A percentile compares a stretch with the other conserved stretches of the same genome.
Conservation (phyloP, 2,329 filamentous ascomycete species). For the Fusarium domesticum region DNA sequence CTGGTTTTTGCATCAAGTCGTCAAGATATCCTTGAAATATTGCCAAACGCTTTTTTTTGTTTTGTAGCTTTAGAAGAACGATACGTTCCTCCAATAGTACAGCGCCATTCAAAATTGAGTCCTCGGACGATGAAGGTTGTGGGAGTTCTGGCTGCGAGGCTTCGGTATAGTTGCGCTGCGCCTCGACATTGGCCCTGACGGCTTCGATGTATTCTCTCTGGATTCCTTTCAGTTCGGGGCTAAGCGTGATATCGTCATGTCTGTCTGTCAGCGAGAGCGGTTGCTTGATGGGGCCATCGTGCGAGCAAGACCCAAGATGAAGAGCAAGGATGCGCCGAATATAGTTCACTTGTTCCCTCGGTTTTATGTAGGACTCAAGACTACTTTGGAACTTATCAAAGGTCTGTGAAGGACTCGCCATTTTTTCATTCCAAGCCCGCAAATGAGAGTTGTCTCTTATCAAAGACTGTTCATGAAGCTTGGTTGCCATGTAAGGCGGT, state of each 20-base stretch:
- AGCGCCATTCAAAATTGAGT: constrained; percentile 10
- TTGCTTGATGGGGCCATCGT: constrained; percentile 40
- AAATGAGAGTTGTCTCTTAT: constrained; percentile 5
- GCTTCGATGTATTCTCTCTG: constrained; percentile 56
- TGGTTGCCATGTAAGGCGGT: too few relatives aligned
- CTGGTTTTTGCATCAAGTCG: constrained; percentile 49
- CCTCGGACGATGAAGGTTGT: constrained; percentile 20
- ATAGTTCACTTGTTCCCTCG: constrained; percentile 55
- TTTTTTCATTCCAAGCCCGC: constrained; percentile 21
- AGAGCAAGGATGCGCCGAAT: constrained; percentile 55
- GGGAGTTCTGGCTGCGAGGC: constrained; percentile 29
- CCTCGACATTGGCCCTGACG: constrained; percentile 50
- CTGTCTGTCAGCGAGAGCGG: constrained; percentile 50
- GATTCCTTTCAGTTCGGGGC: constrained; percentile 43
- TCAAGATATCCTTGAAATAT: constrained; percentile 52
- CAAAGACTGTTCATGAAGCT: constrained; percentile 2
- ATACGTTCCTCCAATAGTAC: constrained; percentile 49
- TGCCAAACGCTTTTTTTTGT: constrained; percentile 49
- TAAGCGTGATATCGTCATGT: constrained; percentile 34
- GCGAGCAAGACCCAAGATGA: constrained; percentile 49
- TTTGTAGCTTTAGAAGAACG: constrained; percentile 48
- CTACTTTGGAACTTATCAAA: constrained; percentile 39
- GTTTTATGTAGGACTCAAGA: constrained; percentile 53
- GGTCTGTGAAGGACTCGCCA: constrained; percentile 34
- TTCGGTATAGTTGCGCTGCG: constrained; percentile 46